Evolutionary conservation across 192 early-diverging fungal species (phyloP).

Genomic region (Pilobolus umbonatus): DNA sequence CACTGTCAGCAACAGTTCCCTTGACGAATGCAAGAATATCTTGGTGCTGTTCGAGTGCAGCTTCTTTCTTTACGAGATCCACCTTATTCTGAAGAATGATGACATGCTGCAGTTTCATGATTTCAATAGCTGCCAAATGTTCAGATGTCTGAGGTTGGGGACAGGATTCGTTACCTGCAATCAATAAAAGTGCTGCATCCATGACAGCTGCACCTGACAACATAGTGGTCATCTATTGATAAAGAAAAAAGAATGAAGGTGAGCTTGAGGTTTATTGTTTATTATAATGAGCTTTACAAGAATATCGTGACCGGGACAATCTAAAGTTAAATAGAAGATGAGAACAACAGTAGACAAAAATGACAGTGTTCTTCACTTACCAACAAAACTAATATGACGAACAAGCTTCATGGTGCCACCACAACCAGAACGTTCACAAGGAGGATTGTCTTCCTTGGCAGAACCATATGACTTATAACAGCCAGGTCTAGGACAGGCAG

Average conservation of each 20-base stretch:
- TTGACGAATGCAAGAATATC: slow-evolving; percentile 91
- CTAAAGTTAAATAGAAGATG: slow-evolving; percentile 32
- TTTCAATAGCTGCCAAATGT: slow-evolving; percentile 98
- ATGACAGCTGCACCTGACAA: slow-evolving; percentile 98
- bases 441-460: slow-evolving; percentile 78
- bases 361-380: neutral
- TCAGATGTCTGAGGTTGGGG: slow-evolving; percentile 99
- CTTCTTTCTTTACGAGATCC: slow-evolving; percentile 91
- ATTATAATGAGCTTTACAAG: slow-evolving; percentile 36
- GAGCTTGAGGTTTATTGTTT: no score
- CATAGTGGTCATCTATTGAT: slow-evolving; percentile 87
- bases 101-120: slow-evolving; percentile 96
- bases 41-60: slow-evolving; percentile 84
- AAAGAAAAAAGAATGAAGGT: neutral
- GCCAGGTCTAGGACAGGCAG: slow-evolving; percentile 90
- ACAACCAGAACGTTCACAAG: slow-evolving; percentile 85
- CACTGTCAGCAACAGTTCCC: slow-evolving; percentile 90
- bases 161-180: slow-evolving; percentile 98
- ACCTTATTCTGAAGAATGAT: slow-evolving; percentile 99
- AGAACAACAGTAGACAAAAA: no score
- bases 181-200: slow-evolving; percentile 96
- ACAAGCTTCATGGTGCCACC: slow-evolving; percentile 77
- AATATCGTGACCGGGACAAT: slow-evolving; percentile 99
- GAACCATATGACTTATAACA: slow-evolving; percentile 90
- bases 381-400: slow-evolving; percentile 94